Evolutionary conservation across 768 basidiomycete species (phyloP), one percentile per base, ranked within the genome.

Genomic region (Suillus ampliporus): DNA sequence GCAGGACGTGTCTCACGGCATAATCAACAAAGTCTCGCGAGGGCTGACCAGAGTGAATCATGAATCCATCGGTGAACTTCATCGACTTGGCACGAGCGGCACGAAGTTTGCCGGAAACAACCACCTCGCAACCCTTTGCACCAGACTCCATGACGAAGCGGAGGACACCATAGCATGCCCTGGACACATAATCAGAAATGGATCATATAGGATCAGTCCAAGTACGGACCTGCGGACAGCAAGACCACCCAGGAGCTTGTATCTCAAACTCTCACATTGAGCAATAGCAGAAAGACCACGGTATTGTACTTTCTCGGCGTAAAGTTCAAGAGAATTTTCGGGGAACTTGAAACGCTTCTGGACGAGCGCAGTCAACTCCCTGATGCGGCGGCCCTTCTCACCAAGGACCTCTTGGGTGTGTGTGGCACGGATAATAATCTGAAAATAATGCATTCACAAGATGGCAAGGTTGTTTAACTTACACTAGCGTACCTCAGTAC

Each of bases 21-120:
- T 94, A 86, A 83, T 99, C 97, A 66, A 99, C 95, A 72, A 96
- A 99, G 77, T 99, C 97, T 60, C 89, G 84, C 54, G 89, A 90
- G 69, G 97, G 97, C 82, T 99, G 97, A 88, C 96, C 96, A 66
- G 97, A 97, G 85, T 95, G 93, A 74, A 95, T 93, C 93, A 95
- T 95, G 90, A 98, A 98, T 60, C 97, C 97, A 74, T 99, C 97
- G 75, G 96, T 98, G 84, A 99, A 99, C 82, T 99, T 99, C 97
- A 99, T 99, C 21, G 95, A 93, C 83, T 99, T 99, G 74, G 97
- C 97, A 86, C 97, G 95, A 68, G 97, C 97, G 68, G 97, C 97
- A 77, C 97, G 95, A 75, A 99, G 94, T 81, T 99, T 99, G 76
- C 97, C 97, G 67, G 97, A 99, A 67, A 99, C 96, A 75, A 99